These are phyloP conservation scores for Mycena latifolia DNA, from an alignment of 768 basidiomycete genomes.

Conservation along the genomic window DNA sequence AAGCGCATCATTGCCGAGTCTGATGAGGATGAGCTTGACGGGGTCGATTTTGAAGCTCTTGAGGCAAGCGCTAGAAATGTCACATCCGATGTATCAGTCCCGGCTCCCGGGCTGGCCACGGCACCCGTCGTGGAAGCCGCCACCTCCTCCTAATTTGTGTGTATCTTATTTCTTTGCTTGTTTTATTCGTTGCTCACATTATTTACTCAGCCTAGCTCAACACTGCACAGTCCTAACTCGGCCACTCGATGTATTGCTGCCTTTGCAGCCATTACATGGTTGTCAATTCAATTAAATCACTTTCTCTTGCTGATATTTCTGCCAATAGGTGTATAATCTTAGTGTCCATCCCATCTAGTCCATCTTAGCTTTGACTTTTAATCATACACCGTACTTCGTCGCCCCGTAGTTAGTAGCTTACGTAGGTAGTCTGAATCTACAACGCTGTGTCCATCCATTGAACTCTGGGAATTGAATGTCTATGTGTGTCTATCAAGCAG, in stretches of 20 bases:
- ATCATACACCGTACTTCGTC: neutral
- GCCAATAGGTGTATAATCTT: neutral
- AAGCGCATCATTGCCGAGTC: neutral
- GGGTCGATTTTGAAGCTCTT: conserved; percentile 13
- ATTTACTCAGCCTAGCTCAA: too few species aligned
- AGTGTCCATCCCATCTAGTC: neutral
- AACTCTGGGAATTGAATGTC: neutral
- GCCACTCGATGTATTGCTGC: too few species aligned
- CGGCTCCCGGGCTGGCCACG: too few species aligned
- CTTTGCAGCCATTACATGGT: too few species aligned
- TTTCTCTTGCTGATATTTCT: neutral
- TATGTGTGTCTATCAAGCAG: neutral
- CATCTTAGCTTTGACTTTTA: neutral
- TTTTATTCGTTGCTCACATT: too few species aligned
- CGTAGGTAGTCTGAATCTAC: neutral
- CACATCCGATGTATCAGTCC: too few species aligned
- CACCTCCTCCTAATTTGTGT: neutral
- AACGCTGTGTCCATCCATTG: neutral
- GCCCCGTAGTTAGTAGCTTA: neutral
- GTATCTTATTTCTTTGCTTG: neutral
- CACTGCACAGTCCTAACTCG: too few species aligned
- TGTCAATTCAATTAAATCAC: too few species aligned
- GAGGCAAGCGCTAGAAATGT: neutral
- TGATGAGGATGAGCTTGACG: conserved; percentile 15
- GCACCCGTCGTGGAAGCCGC: neutral